Evolutionary conservation across 176 grass and related monocot species (phyloP).

Genomic region (Juncus inflexus): DNA sequence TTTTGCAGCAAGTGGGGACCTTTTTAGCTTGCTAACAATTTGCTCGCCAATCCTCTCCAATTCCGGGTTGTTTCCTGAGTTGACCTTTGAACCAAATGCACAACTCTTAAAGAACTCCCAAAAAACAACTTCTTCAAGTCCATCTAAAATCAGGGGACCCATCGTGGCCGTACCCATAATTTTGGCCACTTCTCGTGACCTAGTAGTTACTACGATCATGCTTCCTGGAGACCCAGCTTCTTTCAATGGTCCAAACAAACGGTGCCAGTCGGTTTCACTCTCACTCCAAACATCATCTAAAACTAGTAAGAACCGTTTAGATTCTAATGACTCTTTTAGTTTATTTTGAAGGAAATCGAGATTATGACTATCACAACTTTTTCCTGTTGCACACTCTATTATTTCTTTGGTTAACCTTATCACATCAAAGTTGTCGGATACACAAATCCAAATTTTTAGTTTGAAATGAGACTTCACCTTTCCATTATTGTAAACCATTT

Average conservation of each 20-base stretch:
- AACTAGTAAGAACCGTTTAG: slow-evolving; percentile 20
- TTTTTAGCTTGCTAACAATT: slow-evolving; percentile 17
- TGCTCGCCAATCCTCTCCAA: slow-evolving; percentile 8
- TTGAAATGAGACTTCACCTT: neutral
- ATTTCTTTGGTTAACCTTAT: slow-evolving; percentile 7
- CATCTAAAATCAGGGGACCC: neutral
- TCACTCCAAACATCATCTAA: slow-evolving; percentile 36
- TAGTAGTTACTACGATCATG: slow-evolving; percentile 27
- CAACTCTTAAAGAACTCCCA: slow-evolving; percentile 9
- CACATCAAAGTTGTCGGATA: slow-evolving; percentile 22
- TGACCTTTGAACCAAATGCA: slow-evolving; percentile 5
- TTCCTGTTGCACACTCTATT: neutral
- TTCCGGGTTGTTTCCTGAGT: neutral
- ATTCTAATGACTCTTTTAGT: neutral
- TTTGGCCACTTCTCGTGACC: neutral
- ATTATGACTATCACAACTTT: neutral
- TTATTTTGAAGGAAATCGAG: slow-evolving; percentile 1
- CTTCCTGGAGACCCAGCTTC: slow-evolving; percentile 10
- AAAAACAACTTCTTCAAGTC: slow-evolving; percentile 1
- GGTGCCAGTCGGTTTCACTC: neutral
- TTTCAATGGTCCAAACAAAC: neutral
- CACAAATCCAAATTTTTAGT: slow-evolving; percentile 7
- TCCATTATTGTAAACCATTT: slow-evolving; percentile 19
- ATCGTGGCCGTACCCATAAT: neutral
- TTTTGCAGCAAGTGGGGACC: slow-evolving; percentile 23